These are phyloP conservation scores for Diplocarpon mali DNA, from an alignment of 2,329 filamentous ascomycete genomes.

Conservation along the genomic window DNA sequence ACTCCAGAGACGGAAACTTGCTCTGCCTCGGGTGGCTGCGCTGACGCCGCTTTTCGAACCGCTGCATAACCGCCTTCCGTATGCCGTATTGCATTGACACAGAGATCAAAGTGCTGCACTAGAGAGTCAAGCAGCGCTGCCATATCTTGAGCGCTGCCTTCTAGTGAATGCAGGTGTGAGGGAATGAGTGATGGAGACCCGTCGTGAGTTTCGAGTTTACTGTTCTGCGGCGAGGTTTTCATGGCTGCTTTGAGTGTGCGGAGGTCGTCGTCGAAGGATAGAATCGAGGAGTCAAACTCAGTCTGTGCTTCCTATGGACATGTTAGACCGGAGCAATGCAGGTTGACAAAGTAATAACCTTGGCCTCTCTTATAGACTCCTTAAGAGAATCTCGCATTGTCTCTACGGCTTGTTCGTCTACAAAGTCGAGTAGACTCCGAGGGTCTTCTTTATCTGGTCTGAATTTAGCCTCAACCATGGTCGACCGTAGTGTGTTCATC, in stretches of 20 bases:
- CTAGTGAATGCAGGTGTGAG: constrained; percentile 32
- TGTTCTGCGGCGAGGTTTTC: constrained; percentile 25
- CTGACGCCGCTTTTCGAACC: constrained; percentile 56
- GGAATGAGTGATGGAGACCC: constrained; percentile 30
- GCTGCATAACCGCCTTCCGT: constrained; percentile 73
- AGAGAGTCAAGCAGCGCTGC: constrained; percentile 70
- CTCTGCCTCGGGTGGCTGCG: constrained; percentile 36
- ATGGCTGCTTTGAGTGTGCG: constrained; percentile 44
- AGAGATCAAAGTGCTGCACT: constrained; percentile 84
- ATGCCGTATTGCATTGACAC: constrained; percentile 80
- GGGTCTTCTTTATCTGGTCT: constrained; percentile 46
- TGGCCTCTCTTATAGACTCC: constrained; percentile 58
- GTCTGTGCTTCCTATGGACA: constrained; percentile 46
- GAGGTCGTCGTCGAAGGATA: constrained; percentile 65
- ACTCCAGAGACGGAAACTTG: constrained; percentile 55
- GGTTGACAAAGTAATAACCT: constrained; percentile 33
- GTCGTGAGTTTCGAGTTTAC: constrained; percentile 19
- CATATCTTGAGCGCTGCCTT: constrained; percentile 63
- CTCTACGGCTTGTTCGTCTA: constrained; percentile 61
- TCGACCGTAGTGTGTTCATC: constrained; percentile 52
- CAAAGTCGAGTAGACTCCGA: constrained; percentile 62
- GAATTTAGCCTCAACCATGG: constrained; percentile 52
- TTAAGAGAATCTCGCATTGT: constrained; percentile 56
- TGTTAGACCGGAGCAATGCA: constrained; percentile 6
- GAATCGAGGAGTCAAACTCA: constrained; percentile 58